Evolutionary conservation across 2,329 filamentous ascomycete species (phyloP).

Genomic region (Onygenales sp.): DNA sequence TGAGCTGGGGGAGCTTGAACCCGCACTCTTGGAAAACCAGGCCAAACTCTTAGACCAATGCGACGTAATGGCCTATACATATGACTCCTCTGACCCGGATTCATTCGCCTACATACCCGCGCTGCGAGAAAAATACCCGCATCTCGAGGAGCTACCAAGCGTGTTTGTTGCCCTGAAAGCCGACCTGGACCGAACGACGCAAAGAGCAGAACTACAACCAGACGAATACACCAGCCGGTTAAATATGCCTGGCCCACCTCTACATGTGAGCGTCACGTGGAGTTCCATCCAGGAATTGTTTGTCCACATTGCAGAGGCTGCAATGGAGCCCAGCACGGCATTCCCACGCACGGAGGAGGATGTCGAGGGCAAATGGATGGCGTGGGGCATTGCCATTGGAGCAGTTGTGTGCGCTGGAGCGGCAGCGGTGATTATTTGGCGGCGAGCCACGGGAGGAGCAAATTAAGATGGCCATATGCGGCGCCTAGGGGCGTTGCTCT

Average conservation of each 20-base stretch:
- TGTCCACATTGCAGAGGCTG: constrained; percentile 80
- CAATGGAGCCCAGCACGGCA: constrained; percentile 77
- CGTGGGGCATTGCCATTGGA: constrained; percentile 74
- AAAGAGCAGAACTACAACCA: constrained; percentile 80
- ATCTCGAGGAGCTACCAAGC: constrained; percentile 79
- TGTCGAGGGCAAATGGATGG: constrained; percentile 63
- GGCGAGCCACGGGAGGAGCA: constrained; percentile 33
- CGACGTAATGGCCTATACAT: constrained; percentile 89
- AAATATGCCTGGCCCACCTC: constrained; percentile 72
- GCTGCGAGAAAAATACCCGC: constrained; percentile 66
- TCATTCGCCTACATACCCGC: constrained; percentile 87
- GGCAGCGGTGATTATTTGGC: constrained; percentile 53
- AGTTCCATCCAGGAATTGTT: constrained; percentile 89
- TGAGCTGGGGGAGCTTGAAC: constrained; percentile 90
- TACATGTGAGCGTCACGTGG: constrained; percentile 95
- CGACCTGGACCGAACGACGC: constrained; percentile 93
- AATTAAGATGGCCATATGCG: constrained; percentile 9
- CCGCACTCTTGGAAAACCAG: constrained; percentile 85
- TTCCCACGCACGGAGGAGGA: constrained; percentile 89
- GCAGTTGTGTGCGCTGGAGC: constrained; percentile 54
- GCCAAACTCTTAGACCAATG: constrained; percentile 76
- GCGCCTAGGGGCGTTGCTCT: background rate
- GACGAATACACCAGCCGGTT: constrained; percentile 79
- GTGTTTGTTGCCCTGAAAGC: constrained; percentile 93
- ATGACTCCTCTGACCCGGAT: constrained; percentile 94